Percentiles rank a stretch among this genome's conserved stretches.
Evolutionary conservation across 768 basidiomycete genomes (phyloP).

Genomic region (Erythrobasidium yunnanense): DNA sequence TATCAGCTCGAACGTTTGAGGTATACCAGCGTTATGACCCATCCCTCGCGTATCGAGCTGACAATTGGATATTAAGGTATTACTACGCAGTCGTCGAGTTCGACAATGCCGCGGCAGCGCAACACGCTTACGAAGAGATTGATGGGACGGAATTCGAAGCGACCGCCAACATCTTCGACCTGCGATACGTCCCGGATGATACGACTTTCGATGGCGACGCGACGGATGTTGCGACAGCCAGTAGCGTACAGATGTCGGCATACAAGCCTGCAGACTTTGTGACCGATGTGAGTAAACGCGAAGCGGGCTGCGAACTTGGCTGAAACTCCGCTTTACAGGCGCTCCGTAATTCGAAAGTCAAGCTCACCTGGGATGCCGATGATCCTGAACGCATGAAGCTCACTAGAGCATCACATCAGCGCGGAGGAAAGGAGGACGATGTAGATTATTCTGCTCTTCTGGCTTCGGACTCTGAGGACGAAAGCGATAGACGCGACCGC

Average conservation of each 20-base stretch:
- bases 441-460: constrained; percentile 74
- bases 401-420: background rate
- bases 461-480: constrained; percentile 54
- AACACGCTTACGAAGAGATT: constrained; percentile 69
- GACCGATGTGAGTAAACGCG: constrained; percentile 60
- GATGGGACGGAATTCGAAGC: constrained; percentile 92
- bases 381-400: constrained; percentile 54
- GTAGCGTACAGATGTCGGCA: constrained; percentile 36
- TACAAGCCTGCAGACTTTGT: constrained; percentile 78
- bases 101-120: constrained; percentile 62
- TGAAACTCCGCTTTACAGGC: constrained; percentile 56
- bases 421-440: constrained; percentile 58
- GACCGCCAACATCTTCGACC: constrained; percentile 87
- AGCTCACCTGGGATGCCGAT: constrained; percentile 96
- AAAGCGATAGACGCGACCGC: constrained; percentile 42
- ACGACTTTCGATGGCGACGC: constrained; percentile 42
- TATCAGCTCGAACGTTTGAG: constrained; percentile 88
- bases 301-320: background rate
- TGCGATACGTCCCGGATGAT: constrained; percentile 47
- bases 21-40: constrained; percentile 43
- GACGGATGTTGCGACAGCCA: constrained; percentile 51
- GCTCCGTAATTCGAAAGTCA: constrained; percentile 92
- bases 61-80: constrained; percentile 51
- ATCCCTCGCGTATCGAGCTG: background rate
- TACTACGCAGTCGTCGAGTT: constrained; percentile 91